phyloP scores from a whole-genome alignment of 1,284 basidiomycete genomes.

The Ustilago trichophora region DNA sequence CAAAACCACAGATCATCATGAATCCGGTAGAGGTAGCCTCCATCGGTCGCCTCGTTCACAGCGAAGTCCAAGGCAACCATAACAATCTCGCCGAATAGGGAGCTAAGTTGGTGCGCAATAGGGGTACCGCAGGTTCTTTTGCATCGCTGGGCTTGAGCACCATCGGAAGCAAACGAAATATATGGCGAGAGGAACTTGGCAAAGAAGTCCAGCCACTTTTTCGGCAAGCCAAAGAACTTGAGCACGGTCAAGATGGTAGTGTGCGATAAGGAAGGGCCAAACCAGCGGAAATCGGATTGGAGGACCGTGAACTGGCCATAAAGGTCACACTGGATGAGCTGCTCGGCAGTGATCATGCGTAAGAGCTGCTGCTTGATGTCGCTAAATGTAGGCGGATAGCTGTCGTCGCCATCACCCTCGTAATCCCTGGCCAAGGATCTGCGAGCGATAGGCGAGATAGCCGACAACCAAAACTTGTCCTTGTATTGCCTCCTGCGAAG shows the following conservation, averaged over 20 bases:
- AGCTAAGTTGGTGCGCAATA: neutral
- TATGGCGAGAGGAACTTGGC: conserved; percentile 7
- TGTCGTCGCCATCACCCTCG: conserved; percentile 3
- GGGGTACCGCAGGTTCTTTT: conserved; percentile 1
- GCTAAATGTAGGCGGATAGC: neutral
- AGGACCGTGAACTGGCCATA: conserved; percentile 2
- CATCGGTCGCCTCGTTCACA: conserved; percentile 6
- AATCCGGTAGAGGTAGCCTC: conserved; percentile 10
- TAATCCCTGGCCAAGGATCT: neutral
- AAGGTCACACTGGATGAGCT: neutral
- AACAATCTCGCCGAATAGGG: conserved; percentile 1
- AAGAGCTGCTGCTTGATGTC: conserved; percentile 8
- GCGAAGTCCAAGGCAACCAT: conserved; percentile 6
- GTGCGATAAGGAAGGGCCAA: conserved; percentile 7
- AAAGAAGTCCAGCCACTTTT: conserved; percentile 2
- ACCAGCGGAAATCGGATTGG: conserved; percentile 5
- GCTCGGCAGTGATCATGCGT: conserved; percentile 5
- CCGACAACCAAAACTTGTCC: neutral
- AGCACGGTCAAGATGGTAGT: conserved; percentile 5
- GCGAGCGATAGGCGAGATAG: neutral
- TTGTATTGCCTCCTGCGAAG: neutral
- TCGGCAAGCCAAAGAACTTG: conserved; percentile 5
- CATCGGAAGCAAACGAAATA: conserved; percentile 2
- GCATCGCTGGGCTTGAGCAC: neutral
- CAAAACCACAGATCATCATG: conserved; percentile 11